A percentile compares a stretch with the other conserved stretches of the same genome.
phyloP scores from a whole-genome alignment of 2,329 filamentous ascomycete genomes.

The Aspergillus sergii region DNA sequence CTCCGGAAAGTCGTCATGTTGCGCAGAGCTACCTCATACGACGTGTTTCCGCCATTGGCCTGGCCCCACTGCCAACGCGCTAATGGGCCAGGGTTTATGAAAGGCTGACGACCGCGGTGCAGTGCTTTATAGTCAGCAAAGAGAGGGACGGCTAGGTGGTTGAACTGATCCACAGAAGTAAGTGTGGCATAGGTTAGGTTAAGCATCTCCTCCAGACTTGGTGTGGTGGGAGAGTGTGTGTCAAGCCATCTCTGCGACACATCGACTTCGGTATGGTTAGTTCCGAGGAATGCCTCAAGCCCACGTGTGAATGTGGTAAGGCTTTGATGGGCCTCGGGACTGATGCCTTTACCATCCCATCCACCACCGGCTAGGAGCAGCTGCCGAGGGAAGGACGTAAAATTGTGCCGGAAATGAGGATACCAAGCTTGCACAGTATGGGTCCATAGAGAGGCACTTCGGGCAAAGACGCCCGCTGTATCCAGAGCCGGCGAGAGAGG shows the following conservation, averaged over 20 bases:
- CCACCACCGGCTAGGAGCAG: constrained; percentile 15
- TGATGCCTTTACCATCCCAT: constrained; percentile 5
- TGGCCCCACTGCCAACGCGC: constrained; percentile 26
- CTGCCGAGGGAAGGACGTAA: constrained; percentile 24
- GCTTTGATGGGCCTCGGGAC: constrained; percentile 26
- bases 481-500: constrained; percentile 33
- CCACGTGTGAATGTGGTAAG: constrained; percentile 27
- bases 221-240: constrained; percentile 16
- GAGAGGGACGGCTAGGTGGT: constrained; percentile 24
- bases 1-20: constrained; percentile 37
- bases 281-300: constrained; percentile 28
- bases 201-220: constrained; percentile 15
- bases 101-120: constrained; percentile 28
- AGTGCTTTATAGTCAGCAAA: constrained; percentile 27
- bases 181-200: constrained; percentile 21
- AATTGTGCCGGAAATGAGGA: constrained; percentile 17
- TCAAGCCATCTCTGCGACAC: constrained; percentile 27
- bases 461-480: constrained; percentile 34
- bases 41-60: constrained; percentile 17
- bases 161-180: constrained; percentile 23
- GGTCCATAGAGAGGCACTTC: constrained; percentile 25
- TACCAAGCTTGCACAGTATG: constrained; percentile 23
- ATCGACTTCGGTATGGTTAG: constrained; percentile 30
- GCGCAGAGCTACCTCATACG: constrained; percentile 27
- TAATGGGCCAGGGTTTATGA: constrained; percentile 33